A percentile compares a stretch with the other conserved stretches of the same genome.
These are phyloP conservation scores for Phytopythium boreale DNA, from an alignment of 352 stramenopile genomes.

Conservation along the genomic window DNA sequence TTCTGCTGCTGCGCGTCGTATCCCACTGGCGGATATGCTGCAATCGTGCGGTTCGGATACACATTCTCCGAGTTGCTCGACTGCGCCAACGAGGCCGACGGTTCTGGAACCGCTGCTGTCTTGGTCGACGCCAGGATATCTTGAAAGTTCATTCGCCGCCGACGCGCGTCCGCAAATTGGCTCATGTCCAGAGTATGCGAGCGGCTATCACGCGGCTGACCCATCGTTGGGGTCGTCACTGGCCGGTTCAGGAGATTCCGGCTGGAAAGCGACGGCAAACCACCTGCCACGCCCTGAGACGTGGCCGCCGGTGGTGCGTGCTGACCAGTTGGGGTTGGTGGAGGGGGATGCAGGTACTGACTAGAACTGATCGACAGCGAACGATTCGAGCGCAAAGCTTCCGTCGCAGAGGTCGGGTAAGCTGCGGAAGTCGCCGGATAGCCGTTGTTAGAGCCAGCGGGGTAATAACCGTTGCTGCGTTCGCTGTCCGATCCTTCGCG, in stretches of 20 bases:
- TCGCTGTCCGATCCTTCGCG: conserved; percentile 25
- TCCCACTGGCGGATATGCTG: conserved; percentile 14
- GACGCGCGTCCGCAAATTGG: conserved; percentile 68
- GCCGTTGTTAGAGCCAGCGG: not conserved
- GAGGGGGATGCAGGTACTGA: conserved; percentile 35
- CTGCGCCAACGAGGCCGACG: conserved; percentile 14
- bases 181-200: conserved; percentile 87
- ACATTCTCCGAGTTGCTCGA: conserved; percentile 45
- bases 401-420: conserved; percentile 17
- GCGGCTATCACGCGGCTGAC: conserved; percentile 68
- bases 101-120: conserved; percentile 7
- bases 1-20: conserved; percentile 15
- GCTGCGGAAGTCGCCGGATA: conserved; percentile 10
- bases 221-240: conserved; percentile 47
- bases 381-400: conserved; percentile 40
- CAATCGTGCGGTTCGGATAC: conserved; percentile 33
- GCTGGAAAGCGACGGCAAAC: conserved; percentile 58
- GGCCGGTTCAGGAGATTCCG: conserved; percentile 36
- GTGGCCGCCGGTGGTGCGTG: conserved; percentile 14
- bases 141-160: conserved; percentile 87
- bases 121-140: conserved; percentile 74
- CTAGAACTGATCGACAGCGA: conserved; percentile 60
- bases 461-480: not conserved
- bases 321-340: conserved; percentile 9
- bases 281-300: conserved; percentile 16